These are phyloP conservation scores for Leccinum aurantiacum DNA, from an alignment of 768 basidiomycete genomes.

Conservation along the genomic window DNA sequence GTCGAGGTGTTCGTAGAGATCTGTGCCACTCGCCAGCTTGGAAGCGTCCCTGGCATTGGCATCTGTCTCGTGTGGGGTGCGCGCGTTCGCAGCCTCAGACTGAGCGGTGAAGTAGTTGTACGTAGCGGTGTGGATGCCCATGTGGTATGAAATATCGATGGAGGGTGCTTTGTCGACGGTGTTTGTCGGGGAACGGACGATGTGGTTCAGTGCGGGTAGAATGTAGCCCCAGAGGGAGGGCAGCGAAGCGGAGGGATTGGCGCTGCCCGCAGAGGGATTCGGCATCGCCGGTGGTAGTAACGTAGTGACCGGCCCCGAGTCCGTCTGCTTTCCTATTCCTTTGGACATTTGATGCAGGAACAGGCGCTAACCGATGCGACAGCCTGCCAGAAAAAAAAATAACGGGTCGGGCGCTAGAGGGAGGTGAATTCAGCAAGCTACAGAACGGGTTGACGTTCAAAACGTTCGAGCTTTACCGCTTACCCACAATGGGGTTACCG, in stretches of 20 bases:
- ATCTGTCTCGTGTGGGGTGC: conserved; percentile 9
- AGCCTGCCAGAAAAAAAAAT: not conserved
- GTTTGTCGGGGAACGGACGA: conserved; percentile 68
- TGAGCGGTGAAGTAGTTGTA: conserved; percentile 78
- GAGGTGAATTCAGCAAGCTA: conserved; percentile 9
- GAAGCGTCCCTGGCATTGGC: conserved; percentile 26
- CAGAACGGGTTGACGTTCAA: not conserved
- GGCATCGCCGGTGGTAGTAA: conserved; percentile 39
- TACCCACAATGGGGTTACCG: conserved; percentile 1
- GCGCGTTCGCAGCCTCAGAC: conserved; percentile 44
- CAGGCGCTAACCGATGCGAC: not conserved
- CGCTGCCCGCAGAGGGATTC: conserved; percentile 60
- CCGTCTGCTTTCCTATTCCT: conserved; percentile 32
- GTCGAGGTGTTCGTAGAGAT: conserved; percentile 74
- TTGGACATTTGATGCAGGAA: conserved; percentile 27
- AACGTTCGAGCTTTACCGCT: not conserved
- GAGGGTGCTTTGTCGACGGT: conserved; percentile 60
- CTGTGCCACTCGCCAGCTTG: conserved; percentile 50
- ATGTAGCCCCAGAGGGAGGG: conserved; percentile 74
- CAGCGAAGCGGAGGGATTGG: conserved; percentile 72
- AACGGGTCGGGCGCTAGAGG: conserved; percentile 6
- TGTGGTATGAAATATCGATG: conserved; percentile 70
- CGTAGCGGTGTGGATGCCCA: conserved; percentile 77
- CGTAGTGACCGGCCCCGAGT: conserved; percentile 7
- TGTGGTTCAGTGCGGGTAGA: conserved; percentile 73